Conservation (phyloP, 192 early-diverging fungal species). For the Coemansia sp. region DNA sequence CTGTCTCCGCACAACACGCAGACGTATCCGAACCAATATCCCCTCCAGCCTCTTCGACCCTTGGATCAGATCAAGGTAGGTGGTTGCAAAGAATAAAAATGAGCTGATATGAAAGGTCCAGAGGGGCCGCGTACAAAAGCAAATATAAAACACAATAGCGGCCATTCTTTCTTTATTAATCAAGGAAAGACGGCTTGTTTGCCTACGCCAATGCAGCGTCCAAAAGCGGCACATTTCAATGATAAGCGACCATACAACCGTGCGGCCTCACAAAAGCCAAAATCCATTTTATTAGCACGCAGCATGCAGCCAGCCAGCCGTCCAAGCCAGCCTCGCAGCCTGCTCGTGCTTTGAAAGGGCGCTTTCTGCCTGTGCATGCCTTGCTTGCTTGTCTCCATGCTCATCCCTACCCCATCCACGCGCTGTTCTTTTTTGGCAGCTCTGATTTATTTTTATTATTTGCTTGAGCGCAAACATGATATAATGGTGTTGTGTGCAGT, state of each 20-base stretch:
- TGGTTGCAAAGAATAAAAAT: not conserved
- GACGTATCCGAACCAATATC: not conserved
- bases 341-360: not conserved
- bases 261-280: not conserved
- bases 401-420: not conserved
- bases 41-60: not conserved
- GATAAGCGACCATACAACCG: not conserved
- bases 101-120: too few relatives aligned
- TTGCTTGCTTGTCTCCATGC: not conserved
- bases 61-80: not conserved
- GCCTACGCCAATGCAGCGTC: not conserved
- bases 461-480: not conserved
- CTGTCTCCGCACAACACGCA: not conserved
- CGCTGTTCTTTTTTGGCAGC: not conserved
- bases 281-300: slow-evolving; percentile 6
- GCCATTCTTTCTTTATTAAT: not conserved
- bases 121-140: too few relatives aligned
- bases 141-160: not conserved
- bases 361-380: too few relatives aligned
- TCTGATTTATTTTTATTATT: not conserved
- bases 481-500: not conserved
- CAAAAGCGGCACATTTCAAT: slow-evolving; percentile 8
- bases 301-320: not conserved
- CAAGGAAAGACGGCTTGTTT: not conserved
- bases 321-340: not conserved